Base-by-base conservation (phyloP, 1,284 basidiomycete species). In the Pterula multifida region DNA sequence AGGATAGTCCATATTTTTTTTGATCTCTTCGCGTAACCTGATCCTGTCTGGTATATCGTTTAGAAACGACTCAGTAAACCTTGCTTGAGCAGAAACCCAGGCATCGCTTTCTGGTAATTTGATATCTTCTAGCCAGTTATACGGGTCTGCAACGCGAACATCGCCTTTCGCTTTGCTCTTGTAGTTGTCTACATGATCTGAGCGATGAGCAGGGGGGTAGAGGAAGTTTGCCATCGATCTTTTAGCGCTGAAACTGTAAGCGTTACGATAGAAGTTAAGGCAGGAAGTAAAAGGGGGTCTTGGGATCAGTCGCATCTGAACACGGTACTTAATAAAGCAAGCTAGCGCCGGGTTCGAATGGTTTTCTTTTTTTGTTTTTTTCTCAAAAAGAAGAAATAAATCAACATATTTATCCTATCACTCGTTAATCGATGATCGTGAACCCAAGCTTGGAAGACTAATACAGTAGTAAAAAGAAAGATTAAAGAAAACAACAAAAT, bases 61-160 rank as follows among this genome's bases (percentile, higher is more conserved):
- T 49, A 90, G 66, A 60, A 81, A 79, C 26, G 65, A 53, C 32
- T 75, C 68, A 3, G 85, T 83, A 55, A 78, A 80, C 3, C 63
- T 64, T 47, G 76, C 80, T 62, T 90, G 85, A 2, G 68, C 70
- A 42, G 74, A 66, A 4, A 73, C 79, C 77, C 85, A 88, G 46
- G 68, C 60, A 51, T 81, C 73, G 1, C 79, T 83, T 60, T 88
- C 83, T 23, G 71, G 63, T 15, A 71, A 69, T 56, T 77, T 64
- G 48, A 72, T 67, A 35, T 35, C n/a, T 56, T 87, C 84, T 15
- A 89, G 69, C 81, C 84, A 85, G 45, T 75, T 67, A 66, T 89
- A 90, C 3, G 86, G 85, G 63, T 90, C 83, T 2, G 67, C 61
- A 0, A 90, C 78, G 44, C 65, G 65, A 36, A 88, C 79, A 46